These are phyloP conservation scores for Kodamaea sp. DNA, from an alignment of 1,139 yeast genomes.

Conservation along the genomic window DNA sequence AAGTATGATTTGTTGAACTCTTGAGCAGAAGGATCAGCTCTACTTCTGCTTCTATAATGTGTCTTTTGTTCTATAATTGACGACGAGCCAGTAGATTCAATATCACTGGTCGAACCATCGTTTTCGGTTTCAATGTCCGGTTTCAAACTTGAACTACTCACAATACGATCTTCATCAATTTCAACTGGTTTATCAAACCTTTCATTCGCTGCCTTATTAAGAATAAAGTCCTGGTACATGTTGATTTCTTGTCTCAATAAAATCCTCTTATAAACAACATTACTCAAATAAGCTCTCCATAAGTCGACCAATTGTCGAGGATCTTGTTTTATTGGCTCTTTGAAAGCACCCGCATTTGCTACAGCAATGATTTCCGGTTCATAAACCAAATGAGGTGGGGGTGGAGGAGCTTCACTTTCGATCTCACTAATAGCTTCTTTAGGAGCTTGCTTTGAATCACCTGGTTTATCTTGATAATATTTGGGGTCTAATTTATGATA, in stretches of 20 bases:
- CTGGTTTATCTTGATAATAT: conserved; percentile 7
- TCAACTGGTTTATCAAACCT: not conserved
- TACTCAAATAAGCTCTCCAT: conserved; percentile 39
- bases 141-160: not conserved
- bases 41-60: conserved; percentile 4
- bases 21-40: conserved; percentile 6
- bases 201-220: conserved; percentile 6
- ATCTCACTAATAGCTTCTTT: conserved; percentile 17
- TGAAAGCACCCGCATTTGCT: not conserved
- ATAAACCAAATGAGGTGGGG: conserved; percentile 22
- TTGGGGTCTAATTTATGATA: conserved; percentile 12
- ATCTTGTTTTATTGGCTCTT: not conserved
- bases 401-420: conserved; percentile 27
- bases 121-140: not conserved
- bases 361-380: not conserved
- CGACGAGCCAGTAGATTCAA: conserved; percentile 3
- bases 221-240: conserved; percentile 30
- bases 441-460: conserved; percentile 1
- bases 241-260: conserved; percentile 42
- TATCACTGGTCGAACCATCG: not conserved
- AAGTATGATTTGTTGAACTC: conserved; percentile 22
- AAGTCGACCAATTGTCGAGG: conserved; percentile 20
- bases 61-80: not conserved
- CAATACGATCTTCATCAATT: not conserved
- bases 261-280: conserved; percentile 38